Base-by-base conservation (phyloP, 192 early-diverging fungal species). In the Coemansia sp. region DNA sequence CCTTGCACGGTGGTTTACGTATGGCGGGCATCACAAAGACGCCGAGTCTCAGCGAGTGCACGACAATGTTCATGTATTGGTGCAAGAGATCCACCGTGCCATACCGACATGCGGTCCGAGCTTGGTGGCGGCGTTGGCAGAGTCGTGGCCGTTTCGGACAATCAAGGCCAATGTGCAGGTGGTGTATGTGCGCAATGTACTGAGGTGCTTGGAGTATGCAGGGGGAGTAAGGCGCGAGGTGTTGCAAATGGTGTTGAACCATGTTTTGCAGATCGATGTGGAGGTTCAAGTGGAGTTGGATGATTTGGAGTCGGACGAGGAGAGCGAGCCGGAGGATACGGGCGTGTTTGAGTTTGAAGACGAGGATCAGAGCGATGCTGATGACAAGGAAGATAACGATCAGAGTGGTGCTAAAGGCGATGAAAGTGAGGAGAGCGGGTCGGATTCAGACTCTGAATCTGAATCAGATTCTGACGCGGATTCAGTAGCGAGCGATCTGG, bases 211-310 rank as follows among this genome's bases (percentile, higher is more conserved):
- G 0, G 87, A 90, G 8, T 98, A 98, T 68, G 88, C 89, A 5
- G 86, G 86, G 0, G 84, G 86, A 1, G 69, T 97, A 22, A 77
- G 89, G 27, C 75, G 83, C 48, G 86, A 91, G 56, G 71, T 96
- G 19, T 79, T 96, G 22, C 73, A 81, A 19, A 74, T 97, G 17
- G 80, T 92, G 2, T 74, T 98, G 22, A 93, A 97, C 43, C 82
- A 87, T n/a, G 82, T 93, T 6, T 85, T 96, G 6, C 89, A 94
- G 59, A 88, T 98, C 45, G 96, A 98, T 71, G 95, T 79, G 12
- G 94, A 94, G 63, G 93, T 98, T 59, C 96, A 98, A 66, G 85
- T 89, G 2, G 94, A 93, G 55, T 61, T 96, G 29, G 94, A 96
- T 27, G 94, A 98, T 14, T 65, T 92, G 23, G 88, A 90, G 39